phyloP scores from a whole-genome alignment of 495 filamentous ascomycete species.

The Astrothelium macrocarpum region DNA sequence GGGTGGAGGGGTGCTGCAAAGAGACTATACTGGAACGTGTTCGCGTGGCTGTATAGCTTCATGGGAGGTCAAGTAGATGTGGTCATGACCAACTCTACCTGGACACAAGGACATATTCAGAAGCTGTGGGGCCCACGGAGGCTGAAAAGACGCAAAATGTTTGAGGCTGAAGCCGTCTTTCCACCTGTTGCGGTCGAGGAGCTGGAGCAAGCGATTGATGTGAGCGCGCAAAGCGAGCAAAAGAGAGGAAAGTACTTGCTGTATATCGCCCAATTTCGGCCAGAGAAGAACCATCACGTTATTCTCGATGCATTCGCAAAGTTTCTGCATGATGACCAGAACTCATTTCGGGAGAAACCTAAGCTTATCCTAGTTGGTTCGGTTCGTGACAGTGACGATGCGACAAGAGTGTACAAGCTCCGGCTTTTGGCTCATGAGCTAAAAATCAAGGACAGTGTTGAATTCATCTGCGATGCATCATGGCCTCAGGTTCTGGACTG shows the following conservation, averaged over 20 bases:
- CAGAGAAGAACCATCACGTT: conserved; percentile 89
- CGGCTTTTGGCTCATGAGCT: conserved; percentile 82
- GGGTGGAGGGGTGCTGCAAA: conserved; percentile 60
- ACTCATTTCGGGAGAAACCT: conserved; percentile 31
- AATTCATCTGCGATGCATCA: conserved; percentile 79
- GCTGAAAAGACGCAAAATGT: conserved; percentile 31
- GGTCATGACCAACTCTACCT: conserved; percentile 93
- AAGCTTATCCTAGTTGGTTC: conserved; percentile 77
- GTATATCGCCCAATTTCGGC: conserved; percentile 94
- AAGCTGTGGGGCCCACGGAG: conserved; percentile 62
- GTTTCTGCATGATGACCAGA: conserved; percentile 42
- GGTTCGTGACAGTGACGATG: conserved; percentile 73
- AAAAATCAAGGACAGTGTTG: conserved; percentile 67
- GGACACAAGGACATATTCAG: conserved; percentile 80
- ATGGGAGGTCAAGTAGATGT: conserved; percentile 76
- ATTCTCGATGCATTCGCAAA: conserved; percentile 74
- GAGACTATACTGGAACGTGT: conserved; percentile 73
- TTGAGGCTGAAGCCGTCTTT: conserved; percentile 61
- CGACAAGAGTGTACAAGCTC: conserved; percentile 82
- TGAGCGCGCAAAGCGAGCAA: conserved; percentile 55
- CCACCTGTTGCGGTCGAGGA: conserved; percentile 86
- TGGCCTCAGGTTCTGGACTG: conserved; percentile 78
- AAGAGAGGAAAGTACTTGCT: conserved; percentile 59
- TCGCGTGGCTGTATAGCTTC: conserved; percentile 68
- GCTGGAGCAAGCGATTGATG: conserved; percentile 58